Percentiles rank a stretch among this genome's conserved stretches.
These are phyloP conservation scores for Daldinia loculata DNA, from an alignment of 495 filamentous ascomycete species.

Conservation along the genomic window DNA sequence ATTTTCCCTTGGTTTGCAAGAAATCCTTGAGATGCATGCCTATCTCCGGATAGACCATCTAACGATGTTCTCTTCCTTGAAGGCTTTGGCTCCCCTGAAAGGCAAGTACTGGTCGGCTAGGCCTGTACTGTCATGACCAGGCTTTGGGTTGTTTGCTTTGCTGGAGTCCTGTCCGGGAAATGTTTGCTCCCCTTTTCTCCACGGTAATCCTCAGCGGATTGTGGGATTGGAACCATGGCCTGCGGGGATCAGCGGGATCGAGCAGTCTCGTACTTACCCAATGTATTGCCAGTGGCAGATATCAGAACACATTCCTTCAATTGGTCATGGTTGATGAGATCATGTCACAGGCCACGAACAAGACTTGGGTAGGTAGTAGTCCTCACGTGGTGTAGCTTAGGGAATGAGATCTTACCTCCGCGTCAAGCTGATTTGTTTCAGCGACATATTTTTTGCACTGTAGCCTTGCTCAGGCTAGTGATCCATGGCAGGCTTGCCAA, in stretches of 20 bases:
- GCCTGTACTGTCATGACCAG: conserved; percentile 37
- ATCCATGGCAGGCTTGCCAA: conserved; percentile 40
- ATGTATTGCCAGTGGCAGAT: not conserved
- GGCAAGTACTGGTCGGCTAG: not conserved
- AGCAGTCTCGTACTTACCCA: conserved; percentile 18
- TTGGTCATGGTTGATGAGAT: conserved; percentile 13
- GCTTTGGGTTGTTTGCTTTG: conserved; percentile 2
- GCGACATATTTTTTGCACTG: conserved; percentile 14
- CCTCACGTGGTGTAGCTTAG: conserved; percentile 12
- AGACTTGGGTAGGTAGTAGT: conserved; percentile 12
- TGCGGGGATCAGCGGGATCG: conserved; percentile 23
- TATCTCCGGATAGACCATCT: conserved; percentile 5
- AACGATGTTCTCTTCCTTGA: conserved; percentile 1
- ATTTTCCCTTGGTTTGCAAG: not conserved
- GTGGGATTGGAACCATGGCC: conserved; percentile 4
- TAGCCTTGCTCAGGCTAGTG: conserved; percentile 27
- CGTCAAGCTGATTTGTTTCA: conserved; percentile 21
- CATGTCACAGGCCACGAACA: conserved; percentile 26
- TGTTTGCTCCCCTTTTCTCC: not conserved
- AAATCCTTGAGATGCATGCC: not conserved
- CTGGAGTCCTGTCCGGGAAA: not conserved
- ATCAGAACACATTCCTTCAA: conserved; percentile 13
- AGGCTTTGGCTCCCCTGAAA: not conserved
- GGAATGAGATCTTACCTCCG: conserved; percentile 32
- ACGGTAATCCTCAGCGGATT: not conserved